Percentiles rank a stretch among this genome's conserved stretches.
Evolutionary conservation across 768 basidiomycete species (phyloP).

Genomic region (Boletus vinaceobasis): DNA sequence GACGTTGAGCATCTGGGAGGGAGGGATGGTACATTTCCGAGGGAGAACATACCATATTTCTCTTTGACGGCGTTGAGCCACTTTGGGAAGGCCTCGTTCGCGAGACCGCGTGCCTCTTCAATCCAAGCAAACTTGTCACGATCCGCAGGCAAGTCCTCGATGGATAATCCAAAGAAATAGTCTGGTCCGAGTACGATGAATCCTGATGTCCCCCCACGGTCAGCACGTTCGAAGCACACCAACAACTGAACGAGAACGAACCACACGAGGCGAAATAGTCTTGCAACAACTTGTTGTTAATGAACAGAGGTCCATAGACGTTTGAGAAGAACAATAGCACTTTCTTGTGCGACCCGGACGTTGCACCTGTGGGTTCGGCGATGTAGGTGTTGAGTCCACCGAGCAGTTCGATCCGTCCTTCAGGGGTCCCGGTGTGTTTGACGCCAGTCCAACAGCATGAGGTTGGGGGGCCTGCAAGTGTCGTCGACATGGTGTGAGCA

Average conservation of each 20-base stretch:
- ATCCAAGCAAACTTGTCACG: conserved; percentile 41
- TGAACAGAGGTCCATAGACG: too few relatives aligned
- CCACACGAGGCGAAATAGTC: too few relatives aligned
- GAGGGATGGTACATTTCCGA: not conserved
- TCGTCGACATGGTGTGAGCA: conserved; percentile 15
- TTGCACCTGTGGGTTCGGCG: too few relatives aligned
- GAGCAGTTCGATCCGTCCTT: conserved; percentile 41
- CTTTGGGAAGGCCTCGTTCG: conserved; percentile 39
- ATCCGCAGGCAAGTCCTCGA: conserved; percentile 33
- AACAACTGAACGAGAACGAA: conserved; percentile 21
- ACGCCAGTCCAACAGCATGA: conserved; percentile 49
- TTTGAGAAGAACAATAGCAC: too few relatives aligned
- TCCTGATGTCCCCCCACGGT: conserved; percentile 33
- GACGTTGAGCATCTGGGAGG: not conserved
- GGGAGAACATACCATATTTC: conserved; percentile 38
- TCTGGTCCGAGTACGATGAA: conserved; percentile 57
- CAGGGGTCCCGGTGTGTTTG: conserved; percentile 47
- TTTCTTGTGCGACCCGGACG: too few relatives aligned
- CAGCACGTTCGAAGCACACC: not conserved
- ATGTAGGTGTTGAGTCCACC: conserved; percentile 46
- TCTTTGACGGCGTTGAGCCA: conserved; percentile 52
- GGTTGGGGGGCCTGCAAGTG: conserved; percentile 41
- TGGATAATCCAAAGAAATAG: conserved; percentile 53
- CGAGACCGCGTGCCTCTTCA: conserved; percentile 25
- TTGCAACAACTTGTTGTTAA: too few relatives aligned